A percentile compares a stretch with the other conserved stretches of the same genome.
These are phyloP conservation scores for Chaetomium olivaceum DNA, from an alignment of 2,329 filamentous ascomycete genomes.

Conservation along the genomic window DNA sequence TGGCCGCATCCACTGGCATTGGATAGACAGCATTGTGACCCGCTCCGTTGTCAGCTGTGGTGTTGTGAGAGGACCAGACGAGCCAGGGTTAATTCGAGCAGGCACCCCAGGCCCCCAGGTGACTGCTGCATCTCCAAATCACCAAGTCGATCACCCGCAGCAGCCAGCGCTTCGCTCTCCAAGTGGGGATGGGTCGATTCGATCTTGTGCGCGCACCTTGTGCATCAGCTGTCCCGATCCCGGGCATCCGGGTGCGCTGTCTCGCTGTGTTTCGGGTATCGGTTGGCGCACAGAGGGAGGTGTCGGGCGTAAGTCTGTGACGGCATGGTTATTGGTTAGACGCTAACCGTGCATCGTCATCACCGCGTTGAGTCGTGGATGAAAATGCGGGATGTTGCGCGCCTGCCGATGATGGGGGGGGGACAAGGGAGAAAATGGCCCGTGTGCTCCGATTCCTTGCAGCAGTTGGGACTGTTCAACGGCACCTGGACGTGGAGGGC, in stretches of 20 bases:
- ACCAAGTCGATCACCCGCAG: conserved; percentile 2
- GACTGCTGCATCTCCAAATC: background rate
- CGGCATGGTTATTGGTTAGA: background rate
- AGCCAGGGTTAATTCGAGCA: background rate
- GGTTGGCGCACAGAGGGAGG: background rate
- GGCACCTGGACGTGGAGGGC: background rate
- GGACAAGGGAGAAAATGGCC: background rate
- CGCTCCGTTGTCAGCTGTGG: background rate
- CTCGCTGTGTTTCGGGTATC: background rate
- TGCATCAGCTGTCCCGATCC: conserved; percentile 5
- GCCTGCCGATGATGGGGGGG: background rate
- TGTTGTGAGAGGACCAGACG: background rate
- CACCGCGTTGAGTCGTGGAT: background rate
- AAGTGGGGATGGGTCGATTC: background rate
- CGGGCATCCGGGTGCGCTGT: background rate
- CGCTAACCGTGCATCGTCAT: background rate
- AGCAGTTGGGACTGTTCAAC: background rate
- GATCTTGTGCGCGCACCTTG: conserved; percentile 1
- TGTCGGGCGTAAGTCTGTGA: background rate
- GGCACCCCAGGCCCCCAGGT: background rate
- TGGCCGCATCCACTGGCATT: background rate
- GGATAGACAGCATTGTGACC: background rate
- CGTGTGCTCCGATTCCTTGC: background rate
- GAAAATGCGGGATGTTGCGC: background rate
- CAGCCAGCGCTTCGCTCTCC: conserved; percentile 1